Conservation (phyloP, 2,329 filamentous ascomycete species). For the Pestalotiopsis sp. region DNA sequence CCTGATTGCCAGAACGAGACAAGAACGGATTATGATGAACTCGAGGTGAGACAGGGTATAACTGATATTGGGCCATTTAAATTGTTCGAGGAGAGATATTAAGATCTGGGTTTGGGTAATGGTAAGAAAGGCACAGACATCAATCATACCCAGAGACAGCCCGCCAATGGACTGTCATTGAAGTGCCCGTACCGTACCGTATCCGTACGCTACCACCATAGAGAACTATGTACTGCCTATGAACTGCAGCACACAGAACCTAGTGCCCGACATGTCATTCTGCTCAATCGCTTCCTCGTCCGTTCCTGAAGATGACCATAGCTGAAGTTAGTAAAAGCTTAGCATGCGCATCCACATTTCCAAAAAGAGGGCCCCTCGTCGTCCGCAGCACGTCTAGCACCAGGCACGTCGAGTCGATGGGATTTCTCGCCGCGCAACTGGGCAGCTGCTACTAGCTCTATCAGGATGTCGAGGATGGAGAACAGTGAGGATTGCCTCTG, state of each 20-base stretch:
- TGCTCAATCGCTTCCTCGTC: neutral
- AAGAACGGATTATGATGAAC: neutral
- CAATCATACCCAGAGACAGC: neutral
- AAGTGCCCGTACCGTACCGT: neutral
- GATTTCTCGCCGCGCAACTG: neutral
- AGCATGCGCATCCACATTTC: neutral
- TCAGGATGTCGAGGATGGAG: neutral
- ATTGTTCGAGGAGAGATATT: neutral
- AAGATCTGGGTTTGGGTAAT: neutral
- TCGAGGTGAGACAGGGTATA: neutral
- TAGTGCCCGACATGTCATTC: neutral
- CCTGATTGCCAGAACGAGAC: neutral
- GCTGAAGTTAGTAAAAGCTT: neutral
- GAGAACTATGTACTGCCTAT: neutral
- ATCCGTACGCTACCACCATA: neutral
- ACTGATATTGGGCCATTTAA: neutral
- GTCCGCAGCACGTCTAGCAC: neutral
- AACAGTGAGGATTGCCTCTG: neutral
- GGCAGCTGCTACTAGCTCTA: neutral
- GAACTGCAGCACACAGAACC: neutral
- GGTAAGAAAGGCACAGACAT: neutral
- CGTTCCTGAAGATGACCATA: neutral
- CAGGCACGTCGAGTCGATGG: neutral
- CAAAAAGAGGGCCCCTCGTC: neutral
- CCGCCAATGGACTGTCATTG: neutral